Evolutionary conservation across 2,329 filamentous ascomycete genomes (phyloP), one percentile per base, ranked within the genome.

Genomic region (Orbilia quercus): DNA sequence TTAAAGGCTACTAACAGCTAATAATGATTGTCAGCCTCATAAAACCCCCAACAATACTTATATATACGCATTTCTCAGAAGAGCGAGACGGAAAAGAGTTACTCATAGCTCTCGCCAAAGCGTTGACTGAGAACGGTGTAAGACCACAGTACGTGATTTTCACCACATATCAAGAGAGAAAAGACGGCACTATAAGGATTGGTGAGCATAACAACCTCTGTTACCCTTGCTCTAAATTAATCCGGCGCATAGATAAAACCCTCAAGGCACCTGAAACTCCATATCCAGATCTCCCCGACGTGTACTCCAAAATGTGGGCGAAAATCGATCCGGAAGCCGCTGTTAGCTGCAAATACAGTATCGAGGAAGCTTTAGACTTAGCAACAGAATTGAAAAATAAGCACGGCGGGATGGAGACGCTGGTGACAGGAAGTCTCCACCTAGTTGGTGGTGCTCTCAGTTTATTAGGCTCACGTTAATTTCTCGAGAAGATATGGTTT

Each of bases 381-480:
- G 79, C 78, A 2, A 76, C 31, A 23, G 36, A 40, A 6, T 3
- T 50, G 1, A 38, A 18, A 12, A 38, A 50, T 7, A 28, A 54
- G 16, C 16, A 53, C 0, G 45, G 28, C 23, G 75, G 60, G 16
- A 50, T 74, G 53, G 63, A 75, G 23, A 62, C 47, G 11, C 48
- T 88, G 23, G 82, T 89, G 53, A 89, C 87, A 2, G 87, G 88
- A 1, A 89, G 87, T 78, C 80, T 89, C 74, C 87, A 89, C 79
- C 81, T 89, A 0, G 85, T 89, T 0, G 87, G 87, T 0, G 85
- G 84, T 11, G 84, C 82, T 7, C 77, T 87, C 75, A 82, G 82
- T 1, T 82, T 85, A 38, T 60, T 87, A 74, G 84, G 86, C 16
- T 28, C 50, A 31, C 28, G 22, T n/a, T n/a, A n/a, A n/a, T n/a